Conservation (phyloP, 176 grass and related monocot genomes). For the Rhynchospora tenuis region DNA sequence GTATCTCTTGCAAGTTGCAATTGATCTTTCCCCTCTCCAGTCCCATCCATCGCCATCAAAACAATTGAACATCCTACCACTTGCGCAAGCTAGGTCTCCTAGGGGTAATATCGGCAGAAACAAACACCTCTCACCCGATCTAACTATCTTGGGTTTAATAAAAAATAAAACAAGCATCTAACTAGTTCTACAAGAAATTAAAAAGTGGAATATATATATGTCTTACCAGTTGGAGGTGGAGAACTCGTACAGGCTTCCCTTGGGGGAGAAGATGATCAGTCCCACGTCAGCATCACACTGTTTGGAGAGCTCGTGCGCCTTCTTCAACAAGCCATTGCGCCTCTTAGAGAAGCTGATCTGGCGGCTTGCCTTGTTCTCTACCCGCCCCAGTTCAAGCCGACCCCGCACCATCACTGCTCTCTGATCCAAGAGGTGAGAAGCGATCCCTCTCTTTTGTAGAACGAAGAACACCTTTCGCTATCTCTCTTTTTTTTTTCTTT, state of each 20-base stretch:
- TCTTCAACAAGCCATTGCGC: constrained; percentile 16
- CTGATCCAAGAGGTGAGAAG: neutral
- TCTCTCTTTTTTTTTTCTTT: neutral
- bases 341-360: constrained; percentile 29
- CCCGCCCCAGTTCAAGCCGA: no score
- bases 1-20: no score
- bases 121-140: neutral
- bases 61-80: neutral
- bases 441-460: neutral
- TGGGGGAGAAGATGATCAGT: constrained; percentile 16
- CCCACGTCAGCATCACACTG: constrained; percentile 15
- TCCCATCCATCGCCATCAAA: neutral
- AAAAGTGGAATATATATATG: neutral
- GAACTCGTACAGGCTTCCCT: constrained; percentile 25
- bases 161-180: neutral
- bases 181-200: neutral
- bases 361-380: constrained; percentile 18
- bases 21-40: no score
- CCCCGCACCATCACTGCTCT: no score
- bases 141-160: neutral
- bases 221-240: constrained; percentile 11
- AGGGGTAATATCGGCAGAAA: neutral
- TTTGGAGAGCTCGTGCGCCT: constrained; percentile 19
- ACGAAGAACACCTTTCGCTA: constrained; percentile 13
- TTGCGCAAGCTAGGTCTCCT: neutral